phyloP scores from a whole-genome alignment of 2,329 filamentous ascomycete genomes.

The Calcarisporium arbuscula region DNA sequence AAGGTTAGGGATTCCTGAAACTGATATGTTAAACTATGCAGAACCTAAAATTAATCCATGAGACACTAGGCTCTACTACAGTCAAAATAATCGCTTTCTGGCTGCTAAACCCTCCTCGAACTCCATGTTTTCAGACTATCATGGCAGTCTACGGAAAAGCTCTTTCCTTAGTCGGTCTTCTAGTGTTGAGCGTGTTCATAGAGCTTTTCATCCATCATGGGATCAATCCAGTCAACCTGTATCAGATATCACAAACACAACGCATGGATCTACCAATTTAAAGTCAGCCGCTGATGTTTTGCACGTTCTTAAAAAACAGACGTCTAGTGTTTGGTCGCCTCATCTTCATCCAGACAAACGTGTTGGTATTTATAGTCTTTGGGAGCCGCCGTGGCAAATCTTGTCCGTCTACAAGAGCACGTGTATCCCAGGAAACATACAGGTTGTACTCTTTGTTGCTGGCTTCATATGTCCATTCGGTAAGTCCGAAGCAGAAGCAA shows the following conservation, averaged over 20 bases:
- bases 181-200: constrained; percentile 40
- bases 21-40: background rate
- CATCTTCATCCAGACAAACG: constrained; percentile 62
- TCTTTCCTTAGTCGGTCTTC: constrained; percentile 42
- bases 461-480: constrained; percentile 74
- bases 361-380: constrained; percentile 53
- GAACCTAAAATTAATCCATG: constrained; percentile 4
- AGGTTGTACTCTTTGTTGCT: constrained; percentile 66
- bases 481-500: constrained; percentile 37
- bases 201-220: constrained; percentile 38
- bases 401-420: constrained; percentile 55
- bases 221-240: constrained; percentile 29
- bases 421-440: constrained; percentile 61
- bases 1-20: constrained; percentile 25
- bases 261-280: constrained; percentile 36
- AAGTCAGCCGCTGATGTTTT: constrained; percentile 25
- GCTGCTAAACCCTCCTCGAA: constrained; percentile 37
- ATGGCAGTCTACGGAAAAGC: constrained; percentile 40
- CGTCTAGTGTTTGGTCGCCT: constrained; percentile 65
- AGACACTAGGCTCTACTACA: constrained; percentile 57
- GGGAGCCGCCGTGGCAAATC: constrained; percentile 67
- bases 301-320: constrained; percentile 36
- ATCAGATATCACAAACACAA: constrained; percentile 5
- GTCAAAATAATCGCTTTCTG: constrained; percentile 52
- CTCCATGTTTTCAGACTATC: constrained; percentile 38